Base-by-base conservation (phyloP, 192 early-diverging fungal genomes). In the Radiomyces spectabilis region DNA sequence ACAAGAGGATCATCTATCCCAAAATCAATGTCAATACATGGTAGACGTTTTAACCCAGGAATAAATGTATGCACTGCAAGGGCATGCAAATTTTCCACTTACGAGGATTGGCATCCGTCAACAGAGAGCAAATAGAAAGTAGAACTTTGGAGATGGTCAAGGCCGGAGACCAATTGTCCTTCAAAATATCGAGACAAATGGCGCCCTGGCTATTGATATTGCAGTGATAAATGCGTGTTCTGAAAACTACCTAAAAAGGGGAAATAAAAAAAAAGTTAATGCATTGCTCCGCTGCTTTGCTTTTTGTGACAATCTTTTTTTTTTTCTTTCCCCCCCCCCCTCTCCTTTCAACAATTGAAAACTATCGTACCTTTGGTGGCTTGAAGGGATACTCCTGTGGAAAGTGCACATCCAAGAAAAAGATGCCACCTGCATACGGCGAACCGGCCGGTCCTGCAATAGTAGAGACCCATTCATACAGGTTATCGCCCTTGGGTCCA, bases 161-260 rank as follows among this genome's bases (percentile, higher is more conserved):
- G 24, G 90, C 93, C 18, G 94, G 95, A 40, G 87, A 91, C 95
- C 94, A 98, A 65, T 98, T 93, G 61, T 98, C 94, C 71, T 98
- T 98, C 31, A 98, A 73, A 32, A 95, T 92, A 46, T 96, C 92
- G 53, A 98, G 70, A 72, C 95, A 98, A 50, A 98, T 95, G 42
- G 78, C 78, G 10, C 95, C 95, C 57, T 83, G 81, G 51, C 78
- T 84, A 68, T 92, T 94, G 71, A 98, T 90, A 63, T 98, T 98
- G 79, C 93, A 95, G 69, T 98, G 94, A 63, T 96, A 98, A 41
- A 98, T 95, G 41, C 87, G 84, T 19, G 95, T 98, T 29, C 86
- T 81, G 76, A 90, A 98, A 4, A 78, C 77, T 26, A 94, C 82
- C 90, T 87, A 56, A 12, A 32, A 41, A 41, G 10, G 15, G 40